Conservation (phyloP, 2,329 filamentous ascomycete species). For the Grosmannia serpens region DNA sequence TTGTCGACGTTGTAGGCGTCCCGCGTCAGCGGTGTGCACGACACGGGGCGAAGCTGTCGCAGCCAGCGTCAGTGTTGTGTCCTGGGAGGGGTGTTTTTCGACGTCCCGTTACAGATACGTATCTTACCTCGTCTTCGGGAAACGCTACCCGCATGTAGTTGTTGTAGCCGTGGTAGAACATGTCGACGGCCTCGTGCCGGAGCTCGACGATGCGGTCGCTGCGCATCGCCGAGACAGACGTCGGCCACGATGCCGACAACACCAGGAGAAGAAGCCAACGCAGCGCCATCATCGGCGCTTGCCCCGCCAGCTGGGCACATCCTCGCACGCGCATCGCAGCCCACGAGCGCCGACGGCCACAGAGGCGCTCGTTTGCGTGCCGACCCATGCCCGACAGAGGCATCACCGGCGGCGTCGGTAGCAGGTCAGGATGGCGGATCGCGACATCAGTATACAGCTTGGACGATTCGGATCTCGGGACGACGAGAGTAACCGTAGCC, state of each 20-base stretch:
- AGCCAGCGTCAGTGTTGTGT: background rate
- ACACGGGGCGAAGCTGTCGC: conserved; percentile 64
- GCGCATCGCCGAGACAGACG: conserved; percentile 36
- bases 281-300: too few relatives aligned
- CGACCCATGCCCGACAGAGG: conserved; percentile 24
- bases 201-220: conserved; percentile 42
- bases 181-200: conserved; percentile 52
- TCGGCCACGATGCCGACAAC: conserved; percentile 28
- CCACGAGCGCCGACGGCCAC: background rate
- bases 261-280: conserved; percentile 6
- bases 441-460: background rate
- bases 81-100: background rate
- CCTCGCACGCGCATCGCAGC: background rate
- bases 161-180: conserved; percentile 95
- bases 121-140: conserved; percentile 73
- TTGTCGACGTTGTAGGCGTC: conserved; percentile 69
- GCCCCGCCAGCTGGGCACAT: too few relatives aligned
- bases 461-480: background rate
- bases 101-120: background rate
- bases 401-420: conserved; percentile 20
- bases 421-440: background rate
- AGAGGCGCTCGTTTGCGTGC: background rate
- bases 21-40: conserved; percentile 73
- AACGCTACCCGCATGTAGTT: conserved; percentile 93
- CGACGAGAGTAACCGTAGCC: background rate